phyloP scores from a whole-genome alignment of 169 alveolate genomes.

The Eimeria nieschulzi region DNA sequence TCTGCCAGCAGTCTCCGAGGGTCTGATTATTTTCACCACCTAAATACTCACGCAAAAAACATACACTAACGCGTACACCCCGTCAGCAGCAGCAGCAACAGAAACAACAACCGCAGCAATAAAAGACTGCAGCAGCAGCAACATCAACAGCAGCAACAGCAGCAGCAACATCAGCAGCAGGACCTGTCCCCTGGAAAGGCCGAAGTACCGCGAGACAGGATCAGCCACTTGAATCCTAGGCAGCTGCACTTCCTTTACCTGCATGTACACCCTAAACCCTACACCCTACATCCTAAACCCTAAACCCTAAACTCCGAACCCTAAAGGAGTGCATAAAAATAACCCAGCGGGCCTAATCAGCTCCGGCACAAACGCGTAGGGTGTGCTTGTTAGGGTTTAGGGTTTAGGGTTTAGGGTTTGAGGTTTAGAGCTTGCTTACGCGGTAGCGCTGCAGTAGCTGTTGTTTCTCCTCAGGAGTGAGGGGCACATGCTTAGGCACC shows the following conservation, averaged over 20 bases:
- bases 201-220: constrained; percentile 92
- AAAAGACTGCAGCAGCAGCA: neutral
- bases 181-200: constrained; percentile 92
- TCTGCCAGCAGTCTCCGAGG: constrained; percentile 99
- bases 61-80: neutral
- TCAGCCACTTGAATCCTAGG: constrained; percentile 96
- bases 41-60: neutral
- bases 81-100: neutral
- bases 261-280: constrained; percentile 2
- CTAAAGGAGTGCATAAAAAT: neutral
- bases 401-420: too few species aligned
- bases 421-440: constrained; percentile 71
- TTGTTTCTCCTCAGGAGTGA: constrained; percentile 94
- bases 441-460: constrained; percentile 92
- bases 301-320: constrained; percentile 2
- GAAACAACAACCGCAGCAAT: neutral
- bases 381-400: neutral
- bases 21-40: constrained; percentile 97
- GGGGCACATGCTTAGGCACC: constrained; percentile 97
- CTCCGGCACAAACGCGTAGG: too few species aligned
- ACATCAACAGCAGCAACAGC: neutral
- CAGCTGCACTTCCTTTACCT: constrained; percentile 92
- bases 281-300: neutral
- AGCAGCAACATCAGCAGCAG: neutral
- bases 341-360: neutral